A percentile compares a stretch with the other conserved stretches of the same genome.
Evolutionary conservation across 805 yeast genomes (phyloP).

Genomic region (Yueomyces sinensis): DNA sequence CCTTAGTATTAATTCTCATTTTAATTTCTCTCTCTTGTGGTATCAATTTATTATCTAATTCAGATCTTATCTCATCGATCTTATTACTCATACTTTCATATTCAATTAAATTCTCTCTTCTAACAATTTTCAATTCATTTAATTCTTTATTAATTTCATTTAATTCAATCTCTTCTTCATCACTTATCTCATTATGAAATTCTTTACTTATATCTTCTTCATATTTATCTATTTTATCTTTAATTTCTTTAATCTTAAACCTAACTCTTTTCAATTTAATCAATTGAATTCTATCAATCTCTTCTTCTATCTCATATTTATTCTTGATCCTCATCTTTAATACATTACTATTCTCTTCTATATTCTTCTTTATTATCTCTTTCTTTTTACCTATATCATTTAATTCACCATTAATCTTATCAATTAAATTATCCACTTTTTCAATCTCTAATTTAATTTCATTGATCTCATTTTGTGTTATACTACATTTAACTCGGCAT

Average conservation of each 20-base stretch:
- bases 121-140: background rate
- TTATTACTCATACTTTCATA: background rate
- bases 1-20: background rate
- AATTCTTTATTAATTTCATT: background rate
- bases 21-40: background rate
- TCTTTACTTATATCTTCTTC: background rate
- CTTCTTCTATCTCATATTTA: background rate
- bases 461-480: slow-evolving; percentile 19
- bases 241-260: no score
- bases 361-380: background rate
- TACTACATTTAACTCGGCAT: slow-evolving; percentile 25
- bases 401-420: slow-evolving; percentile 17
- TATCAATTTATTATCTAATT: background rate
- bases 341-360: background rate
- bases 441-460: slow-evolving; percentile 21
- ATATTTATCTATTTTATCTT: background rate
- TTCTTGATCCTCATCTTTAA: background rate
- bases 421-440: slow-evolving; percentile 15
- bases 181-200: background rate
- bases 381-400: slow-evolving; percentile 3
- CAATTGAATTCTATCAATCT: background rate
- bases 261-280: background rate
- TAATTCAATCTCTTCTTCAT: background rate
- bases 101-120: background rate
- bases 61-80: background rate